Evolutionary conservation across 495 filamentous ascomycete species (phyloP).

Genomic region (Podospora appendiculata): DNA sequence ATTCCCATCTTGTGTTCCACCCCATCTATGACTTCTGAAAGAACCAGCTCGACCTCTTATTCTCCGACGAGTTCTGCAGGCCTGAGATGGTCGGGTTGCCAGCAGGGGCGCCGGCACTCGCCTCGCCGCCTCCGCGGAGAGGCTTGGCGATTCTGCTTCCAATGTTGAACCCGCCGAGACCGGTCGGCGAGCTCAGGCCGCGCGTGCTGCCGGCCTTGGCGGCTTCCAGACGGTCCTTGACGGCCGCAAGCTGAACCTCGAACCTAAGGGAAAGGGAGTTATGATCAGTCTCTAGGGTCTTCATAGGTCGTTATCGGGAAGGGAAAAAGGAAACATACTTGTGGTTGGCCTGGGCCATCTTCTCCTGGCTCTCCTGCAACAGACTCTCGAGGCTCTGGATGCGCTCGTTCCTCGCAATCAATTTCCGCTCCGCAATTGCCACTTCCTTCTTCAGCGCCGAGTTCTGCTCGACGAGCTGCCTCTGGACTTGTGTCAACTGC

Average conservation of each 20-base stretch:
- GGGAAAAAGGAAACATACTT: constrained; percentile 46
- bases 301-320: background rate
- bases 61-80: constrained; percentile 41
- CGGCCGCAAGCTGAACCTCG: constrained; percentile 90
- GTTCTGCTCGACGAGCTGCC: constrained; percentile 97
- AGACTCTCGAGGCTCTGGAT: constrained; percentile 86
- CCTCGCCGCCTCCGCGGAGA: constrained; percentile 82
- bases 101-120: constrained; percentile 54
- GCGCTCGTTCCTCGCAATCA: constrained; percentile 92
- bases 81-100: constrained; percentile 44
- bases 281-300: constrained; percentile 1
- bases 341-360: constrained; percentile 90
- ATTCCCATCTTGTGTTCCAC: background rate
- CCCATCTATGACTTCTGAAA: constrained; percentile 39
- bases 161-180: constrained; percentile 65
- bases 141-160: constrained; percentile 92
- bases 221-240: constrained; percentile 95
- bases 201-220: constrained; percentile 85
- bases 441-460: constrained; percentile 96
- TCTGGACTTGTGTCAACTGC: constrained; percentile 92
- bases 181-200: constrained; percentile 58
- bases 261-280: constrained; percentile 50
- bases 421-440: constrained; percentile 93
- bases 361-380: constrained; percentile 95
- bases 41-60: constrained; percentile 53